These are phyloP conservation scores for Blastobotrys serpentis DNA, from an alignment of 1,139 yeast genomes.

Conservation along the genomic window DNA sequence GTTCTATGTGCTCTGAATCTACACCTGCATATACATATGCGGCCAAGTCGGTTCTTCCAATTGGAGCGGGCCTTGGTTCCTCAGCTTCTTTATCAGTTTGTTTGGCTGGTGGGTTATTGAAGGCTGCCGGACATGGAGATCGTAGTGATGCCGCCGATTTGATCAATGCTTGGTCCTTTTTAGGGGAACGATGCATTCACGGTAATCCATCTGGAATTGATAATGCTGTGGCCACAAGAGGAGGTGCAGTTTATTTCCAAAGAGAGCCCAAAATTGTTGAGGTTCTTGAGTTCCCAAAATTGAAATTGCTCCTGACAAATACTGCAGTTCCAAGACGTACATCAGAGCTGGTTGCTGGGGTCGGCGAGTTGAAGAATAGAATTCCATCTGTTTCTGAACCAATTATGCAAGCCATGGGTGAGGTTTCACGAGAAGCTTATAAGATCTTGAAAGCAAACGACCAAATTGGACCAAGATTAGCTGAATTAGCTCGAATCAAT, in stretches of 20 bases:
- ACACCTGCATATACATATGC: conserved; percentile 57
- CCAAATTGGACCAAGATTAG: conserved; percentile 36
- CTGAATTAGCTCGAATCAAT: conserved; percentile 73
- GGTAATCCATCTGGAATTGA: conserved; percentile 98
- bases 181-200: conserved; percentile 94
- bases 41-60: conserved; percentile 82
- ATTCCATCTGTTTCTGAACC: conserved; percentile 57
- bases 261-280: conserved; percentile 42
- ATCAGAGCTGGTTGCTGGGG: conserved; percentile 76
- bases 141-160: conserved; percentile 51
- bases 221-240: conserved; percentile 92
- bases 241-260: conserved; percentile 92
- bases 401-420: conserved; percentile 52
- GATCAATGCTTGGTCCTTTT: conserved; percentile 82
- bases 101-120: conserved; percentile 70
- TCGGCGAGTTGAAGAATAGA: conserved; percentile 53
- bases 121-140: conserved; percentile 23
- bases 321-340: conserved; percentile 87
- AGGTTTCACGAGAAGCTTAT: conserved; percentile 63
- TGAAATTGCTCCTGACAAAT: conserved; percentile 74
- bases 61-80: conserved; percentile 97
- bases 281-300: conserved; percentile 54
- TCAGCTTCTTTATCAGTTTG: conserved; percentile 91
- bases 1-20: conserved; percentile 52
- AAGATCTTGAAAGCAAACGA: conserved; percentile 28